Percentiles rank a stretch among this genome's conserved stretches.
phyloP scores from a whole-genome alignment of 2,329 filamentous ascomycete genomes.

The Pestalotiopsis sp. region DNA sequence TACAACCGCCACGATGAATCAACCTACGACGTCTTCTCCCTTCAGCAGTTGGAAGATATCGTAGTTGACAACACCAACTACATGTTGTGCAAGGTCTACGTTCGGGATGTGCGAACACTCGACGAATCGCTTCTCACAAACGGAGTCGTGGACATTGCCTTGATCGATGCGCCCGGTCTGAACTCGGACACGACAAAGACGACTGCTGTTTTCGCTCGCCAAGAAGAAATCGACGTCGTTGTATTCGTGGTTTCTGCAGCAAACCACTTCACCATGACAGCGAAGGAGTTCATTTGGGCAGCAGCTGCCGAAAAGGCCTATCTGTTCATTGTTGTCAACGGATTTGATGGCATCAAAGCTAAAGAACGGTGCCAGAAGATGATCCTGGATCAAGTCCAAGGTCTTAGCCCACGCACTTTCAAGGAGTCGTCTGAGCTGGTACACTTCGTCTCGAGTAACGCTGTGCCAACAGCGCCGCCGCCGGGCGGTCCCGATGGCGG shows the following conservation, averaged over 20 bases:
- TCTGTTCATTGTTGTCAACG: constrained; percentile 98
- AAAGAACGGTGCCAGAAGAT: constrained; percentile 89
- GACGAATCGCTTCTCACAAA: constrained; percentile 96
- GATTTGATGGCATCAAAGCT: constrained; percentile 91
- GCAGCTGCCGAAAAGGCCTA: constrained; percentile 97
- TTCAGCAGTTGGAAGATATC: constrained; percentile 82
- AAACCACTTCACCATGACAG: constrained; percentile 96
- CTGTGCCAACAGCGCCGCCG: constrained; percentile 73
- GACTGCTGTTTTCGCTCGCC: constrained; percentile 92
- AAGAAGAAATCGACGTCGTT: constrained; percentile 98
- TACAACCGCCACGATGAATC: constrained; percentile 93
- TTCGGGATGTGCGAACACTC: constrained; percentile 84
- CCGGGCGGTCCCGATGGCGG: constrained; percentile 58
- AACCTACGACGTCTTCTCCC: constrained; percentile 84
- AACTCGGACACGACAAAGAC: constrained; percentile 97
- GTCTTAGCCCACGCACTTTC: constrained; percentile 87
- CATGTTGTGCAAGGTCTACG: constrained; percentile 94
- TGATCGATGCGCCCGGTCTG: constrained; percentile 94
- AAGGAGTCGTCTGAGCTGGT: constrained; percentile 93
- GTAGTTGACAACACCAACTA: constrained; percentile 88
- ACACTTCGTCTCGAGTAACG: constrained; percentile 97
- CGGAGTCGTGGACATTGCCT: constrained; percentile 93
- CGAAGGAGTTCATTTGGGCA: constrained; percentile 96
- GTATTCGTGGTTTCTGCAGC: constrained; percentile 97
- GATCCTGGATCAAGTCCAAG: constrained; percentile 86